Evolutionary conservation across 139 green algal species (phyloP).

Genomic region (Chlorella sp.): DNA sequence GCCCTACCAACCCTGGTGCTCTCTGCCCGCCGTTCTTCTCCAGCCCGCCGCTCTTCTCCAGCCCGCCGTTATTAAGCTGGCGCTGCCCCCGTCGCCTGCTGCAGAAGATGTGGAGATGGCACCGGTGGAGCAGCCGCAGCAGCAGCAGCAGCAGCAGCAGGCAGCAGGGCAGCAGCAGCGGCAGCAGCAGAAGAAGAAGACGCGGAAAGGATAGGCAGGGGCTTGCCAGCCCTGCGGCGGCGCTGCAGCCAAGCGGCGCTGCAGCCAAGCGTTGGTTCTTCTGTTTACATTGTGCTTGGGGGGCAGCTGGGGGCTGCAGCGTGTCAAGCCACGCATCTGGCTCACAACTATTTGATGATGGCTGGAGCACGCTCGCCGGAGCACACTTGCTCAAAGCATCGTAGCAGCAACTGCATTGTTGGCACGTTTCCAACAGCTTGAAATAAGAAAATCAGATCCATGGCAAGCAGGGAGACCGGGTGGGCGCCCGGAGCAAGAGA

Average conservation of each 20-base stretch:
- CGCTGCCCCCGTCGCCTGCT: not conserved
- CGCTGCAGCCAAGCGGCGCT: not conserved
- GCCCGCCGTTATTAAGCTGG: too few species aligned
- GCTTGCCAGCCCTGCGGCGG: too few species aligned
- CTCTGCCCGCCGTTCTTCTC: not conserved
- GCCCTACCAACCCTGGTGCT: not conserved
- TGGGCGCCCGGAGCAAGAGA: too few species aligned
- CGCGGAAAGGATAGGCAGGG: conserved; percentile 13
- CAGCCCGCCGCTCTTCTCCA: not conserved
- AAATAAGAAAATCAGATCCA: not conserved
- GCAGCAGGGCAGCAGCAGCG: conserved; percentile 8
- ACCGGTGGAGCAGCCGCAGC: not conserved
- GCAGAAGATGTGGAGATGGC: conserved; percentile 32
- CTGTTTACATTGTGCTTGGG: not conserved
- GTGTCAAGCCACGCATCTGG: too few species aligned
- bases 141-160: not conserved
- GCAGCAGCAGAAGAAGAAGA: conserved; percentile 20
- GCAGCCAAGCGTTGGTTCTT: not conserved
- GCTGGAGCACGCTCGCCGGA: not conserved
- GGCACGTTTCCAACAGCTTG: too few species aligned
- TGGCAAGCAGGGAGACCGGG: not conserved
- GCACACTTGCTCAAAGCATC: not conserved
- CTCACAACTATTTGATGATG: not conserved
- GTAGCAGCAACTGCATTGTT: not conserved
- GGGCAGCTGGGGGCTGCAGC: too few species aligned